phyloP scores from a whole-genome alignment of 305 asterid species.

The Withania somnifera region DNA sequence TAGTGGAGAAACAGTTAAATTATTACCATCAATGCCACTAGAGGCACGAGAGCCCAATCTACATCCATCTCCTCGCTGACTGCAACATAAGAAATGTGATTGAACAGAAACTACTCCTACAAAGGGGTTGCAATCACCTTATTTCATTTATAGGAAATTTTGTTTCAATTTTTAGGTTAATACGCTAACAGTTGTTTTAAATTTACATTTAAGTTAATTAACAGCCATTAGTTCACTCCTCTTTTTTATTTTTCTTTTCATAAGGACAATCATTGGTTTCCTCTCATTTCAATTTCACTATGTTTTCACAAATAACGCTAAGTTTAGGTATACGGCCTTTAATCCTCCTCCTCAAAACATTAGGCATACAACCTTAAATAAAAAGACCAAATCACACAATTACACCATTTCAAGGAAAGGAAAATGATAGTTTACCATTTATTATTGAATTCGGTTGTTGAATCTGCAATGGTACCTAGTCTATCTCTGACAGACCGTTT shows the following conservation, averaged over 20 bases:
- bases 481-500: slow-evolving; percentile 75
- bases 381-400: background rate
- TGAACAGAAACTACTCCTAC: background rate
- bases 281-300: background rate
- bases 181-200: background rate
- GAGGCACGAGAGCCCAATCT: slow-evolving; percentile 18
- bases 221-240: background rate
- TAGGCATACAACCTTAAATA: background rate
- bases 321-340: background rate
- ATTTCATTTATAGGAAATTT: background rate
- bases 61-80: slow-evolving; percentile 42
- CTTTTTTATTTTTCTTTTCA: background rate
- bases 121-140: background rate
- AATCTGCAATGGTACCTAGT: slow-evolving; percentile 55
- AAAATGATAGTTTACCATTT: slow-evolving; percentile 45
- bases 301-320: background rate
- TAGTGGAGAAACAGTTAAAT: slow-evolving; percentile 3
- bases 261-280: background rate
- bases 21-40: slow-evolving; percentile 42
- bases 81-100: slow-evolving; percentile 27
- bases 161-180: background rate
- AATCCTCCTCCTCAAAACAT: background rate
- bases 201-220: background rate
- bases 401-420: no score
- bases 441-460: slow-evolving; percentile 23